Conservation (phyloP, 208 protist genomes). For the Trypanosoma melophagium region DNA sequence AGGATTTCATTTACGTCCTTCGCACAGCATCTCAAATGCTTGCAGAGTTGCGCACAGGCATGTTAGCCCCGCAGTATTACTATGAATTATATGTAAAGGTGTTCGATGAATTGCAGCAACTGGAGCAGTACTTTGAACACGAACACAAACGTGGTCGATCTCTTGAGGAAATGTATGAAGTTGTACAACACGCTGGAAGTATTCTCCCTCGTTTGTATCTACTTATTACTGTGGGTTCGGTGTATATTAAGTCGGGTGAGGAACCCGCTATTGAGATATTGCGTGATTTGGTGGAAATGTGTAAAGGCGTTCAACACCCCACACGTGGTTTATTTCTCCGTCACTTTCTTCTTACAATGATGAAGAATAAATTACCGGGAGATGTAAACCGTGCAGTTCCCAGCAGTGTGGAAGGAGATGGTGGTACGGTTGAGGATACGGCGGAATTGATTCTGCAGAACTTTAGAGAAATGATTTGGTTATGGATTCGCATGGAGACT, state of each 20-base stretch:
- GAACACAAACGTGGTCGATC: constrained; percentile 48
- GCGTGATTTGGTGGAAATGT: constrained; percentile 98
- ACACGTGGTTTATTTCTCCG: constrained; percentile 98
- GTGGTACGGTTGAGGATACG: constrained; percentile 88
- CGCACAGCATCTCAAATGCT: constrained; percentile 91
- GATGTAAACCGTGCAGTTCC: constrained; percentile 43
- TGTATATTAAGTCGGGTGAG: constrained; percentile 94
- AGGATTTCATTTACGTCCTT: constrained; percentile 87
- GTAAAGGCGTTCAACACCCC: constrained; percentile 99
- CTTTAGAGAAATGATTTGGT: constrained; percentile 99
- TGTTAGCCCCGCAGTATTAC: constrained; percentile 96
- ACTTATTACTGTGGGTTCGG: constrained; percentile 93
- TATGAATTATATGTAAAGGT: constrained; percentile 97
- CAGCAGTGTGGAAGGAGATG: constrained; percentile 27
- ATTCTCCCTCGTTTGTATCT: constrained; percentile 98
- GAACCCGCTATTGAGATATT: constrained; percentile 94
- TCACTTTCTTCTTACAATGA: constrained; percentile 95
- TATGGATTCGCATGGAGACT: constrained; percentile 99
- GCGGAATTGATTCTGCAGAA: constrained; percentile 97
- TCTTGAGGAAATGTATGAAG: constrained; percentile 95
- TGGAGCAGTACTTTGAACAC: constrained; percentile 90
- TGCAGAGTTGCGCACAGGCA: constrained; percentile 92
- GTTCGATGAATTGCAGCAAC: constrained; percentile 88
- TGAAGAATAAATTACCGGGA: constrained; percentile 97
- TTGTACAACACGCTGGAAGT: constrained; percentile 97